Base-by-base conservation (phyloP, 2,329 filamentous ascomycete species). In the Teratosphaeriaceae sp. region DNA sequence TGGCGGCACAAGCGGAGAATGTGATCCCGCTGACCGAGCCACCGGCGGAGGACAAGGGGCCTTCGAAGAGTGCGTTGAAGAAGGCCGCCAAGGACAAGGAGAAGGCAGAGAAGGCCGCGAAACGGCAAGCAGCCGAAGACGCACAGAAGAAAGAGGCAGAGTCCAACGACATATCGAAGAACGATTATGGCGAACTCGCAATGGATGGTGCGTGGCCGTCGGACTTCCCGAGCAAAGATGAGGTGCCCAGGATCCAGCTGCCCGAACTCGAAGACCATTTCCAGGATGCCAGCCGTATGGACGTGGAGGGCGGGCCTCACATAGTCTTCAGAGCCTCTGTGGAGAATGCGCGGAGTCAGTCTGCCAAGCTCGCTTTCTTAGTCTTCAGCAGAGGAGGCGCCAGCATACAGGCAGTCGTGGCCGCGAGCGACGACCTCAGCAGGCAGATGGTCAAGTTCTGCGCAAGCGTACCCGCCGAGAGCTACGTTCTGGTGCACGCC, bases 371-470 rank as follows among this genome's bases (percentile, higher is more conserved):
- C 71, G 84, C 81, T 31, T 96, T 96, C 69, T 69, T 96, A 57
- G 88, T 92, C 70, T 75, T 97, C 55, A 78, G 87, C 65, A 80
- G 85, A 64, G 72, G 76, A 46, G 76, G 81, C 58, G 82, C 84
- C 73, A 84, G 82, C 20, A 82, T 96, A 29, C 89, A 96, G 71
- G 88, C 84, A 40, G 83, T 96, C 27, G 72, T 88, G 13, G 75
- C 76, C 15, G 83, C 79, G 38, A 78, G 66, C 51, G 68, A 68
- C 43, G 67, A 47, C 13, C 73, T 61, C 79, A 88, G 57, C 80
- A 83, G 82, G 63, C 88, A 86, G 67, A 97, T 97, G 90, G 86
- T 96, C 62, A 97, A 97, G 71, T 97, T 85, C 79, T 80, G 84
- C 38, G 79, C 78, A 37, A 76, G 72, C 33, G 69, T 95, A 53